These are phyloP conservation scores for Tetracentron sinense DNA, from an alignment of 164 flowering plant genomes.

Conservation along the genomic window DNA sequence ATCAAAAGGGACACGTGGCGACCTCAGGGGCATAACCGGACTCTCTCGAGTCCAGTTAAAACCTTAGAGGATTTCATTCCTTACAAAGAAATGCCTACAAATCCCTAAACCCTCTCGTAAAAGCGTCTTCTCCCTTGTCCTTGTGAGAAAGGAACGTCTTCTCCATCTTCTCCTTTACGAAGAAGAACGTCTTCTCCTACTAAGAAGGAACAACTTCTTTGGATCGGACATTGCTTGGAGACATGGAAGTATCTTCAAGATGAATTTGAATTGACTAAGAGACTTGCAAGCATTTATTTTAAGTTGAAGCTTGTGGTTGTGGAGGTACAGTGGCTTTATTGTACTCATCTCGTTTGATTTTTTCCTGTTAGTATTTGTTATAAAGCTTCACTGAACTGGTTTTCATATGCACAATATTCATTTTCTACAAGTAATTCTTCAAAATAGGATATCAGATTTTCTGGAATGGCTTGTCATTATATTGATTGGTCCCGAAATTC, in stretches of 20 bases:
- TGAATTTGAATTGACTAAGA: constrained; percentile 86
- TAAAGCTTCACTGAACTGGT: not conserved
- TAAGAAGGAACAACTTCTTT: not conserved
- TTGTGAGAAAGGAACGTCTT: no score
- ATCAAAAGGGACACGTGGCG: no score
- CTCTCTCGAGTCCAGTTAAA: no score
- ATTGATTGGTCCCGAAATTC: constrained; percentile 73
- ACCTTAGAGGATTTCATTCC: no score
- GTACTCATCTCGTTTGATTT: no score
- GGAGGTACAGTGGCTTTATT: constrained; percentile 47
- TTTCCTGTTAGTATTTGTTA: no score
- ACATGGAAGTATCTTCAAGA: constrained; percentile 94
- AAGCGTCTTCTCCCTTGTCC: no score
- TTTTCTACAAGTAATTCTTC: constrained; percentile 86
- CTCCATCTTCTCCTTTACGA: no score
- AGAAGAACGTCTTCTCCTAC: no score
- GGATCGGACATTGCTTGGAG: constrained; percentile 89
- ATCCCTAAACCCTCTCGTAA: no score
- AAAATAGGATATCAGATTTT: constrained; percentile 88
- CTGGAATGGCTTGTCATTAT: constrained; percentile 89
- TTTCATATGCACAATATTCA: constrained; percentile 64
- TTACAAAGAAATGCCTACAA: no score
- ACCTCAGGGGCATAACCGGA: no score
- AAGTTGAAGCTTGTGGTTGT: constrained; percentile 95
- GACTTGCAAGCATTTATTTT: constrained; percentile 91